These are phyloP conservation scores for Echinosophora koreensis DNA, from an alignment of 306 rosid genomes.

Conservation along the genomic window DNA sequence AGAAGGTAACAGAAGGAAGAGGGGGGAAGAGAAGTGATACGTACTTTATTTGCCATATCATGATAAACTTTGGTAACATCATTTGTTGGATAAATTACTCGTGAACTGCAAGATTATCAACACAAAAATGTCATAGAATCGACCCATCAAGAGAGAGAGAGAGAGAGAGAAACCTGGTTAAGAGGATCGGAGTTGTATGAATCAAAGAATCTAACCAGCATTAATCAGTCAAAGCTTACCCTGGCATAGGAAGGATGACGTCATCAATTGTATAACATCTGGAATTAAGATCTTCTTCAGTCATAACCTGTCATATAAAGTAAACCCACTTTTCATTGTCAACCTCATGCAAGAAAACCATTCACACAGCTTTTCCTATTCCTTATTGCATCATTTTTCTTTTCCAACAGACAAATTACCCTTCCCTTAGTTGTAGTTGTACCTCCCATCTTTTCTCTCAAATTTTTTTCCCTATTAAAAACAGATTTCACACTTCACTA, in stretches of 20 bases:
- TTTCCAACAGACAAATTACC: neutral
- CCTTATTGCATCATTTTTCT: neutral
- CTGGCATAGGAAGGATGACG: constrained; percentile 94
- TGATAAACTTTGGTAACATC: constrained; percentile 74
- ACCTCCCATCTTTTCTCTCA: constrained; percentile 15
- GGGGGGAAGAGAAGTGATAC: constrained; percentile 30
- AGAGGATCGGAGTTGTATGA: constrained; percentile 24
- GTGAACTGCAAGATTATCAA: constrained; percentile 69
- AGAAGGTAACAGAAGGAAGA: constrained; percentile 1
- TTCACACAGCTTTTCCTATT: constrained; percentile 4
- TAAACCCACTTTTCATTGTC: constrained; percentile 30
- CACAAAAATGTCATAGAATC: constrained; percentile 34
- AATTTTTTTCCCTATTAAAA: neutral
- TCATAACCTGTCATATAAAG: constrained; percentile 66
- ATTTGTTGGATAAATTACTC: constrained; percentile 76
- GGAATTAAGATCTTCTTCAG: constrained; percentile 69
- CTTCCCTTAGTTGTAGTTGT: constrained; percentile 9
- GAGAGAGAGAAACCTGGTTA: constrained; percentile 10
- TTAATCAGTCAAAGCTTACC: constrained; percentile 60
- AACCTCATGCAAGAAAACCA: constrained; percentile 27
- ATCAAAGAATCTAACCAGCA: constrained; percentile 35
- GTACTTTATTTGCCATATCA: constrained; percentile 86
- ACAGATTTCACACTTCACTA: constrained; percentile 7
- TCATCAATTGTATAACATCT: constrained; percentile 80
- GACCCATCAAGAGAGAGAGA: neutral